Conservation (phyloP, 2,329 filamentous ascomycete genomes). For the Sporothrix protearum region DNA sequence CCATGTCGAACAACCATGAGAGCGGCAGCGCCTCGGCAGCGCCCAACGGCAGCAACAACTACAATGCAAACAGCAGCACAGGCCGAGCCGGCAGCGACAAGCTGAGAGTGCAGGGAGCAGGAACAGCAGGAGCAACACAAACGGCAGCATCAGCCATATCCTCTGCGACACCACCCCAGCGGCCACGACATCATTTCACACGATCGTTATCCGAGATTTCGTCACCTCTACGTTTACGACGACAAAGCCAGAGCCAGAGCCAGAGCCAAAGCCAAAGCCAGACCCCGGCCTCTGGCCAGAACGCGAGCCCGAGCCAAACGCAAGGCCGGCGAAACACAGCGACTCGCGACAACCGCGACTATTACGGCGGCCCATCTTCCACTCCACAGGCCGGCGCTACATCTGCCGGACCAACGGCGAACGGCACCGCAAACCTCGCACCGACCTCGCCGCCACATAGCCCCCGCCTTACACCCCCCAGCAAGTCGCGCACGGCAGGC, state of each 20-base stretch:
- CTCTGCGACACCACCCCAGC: slow-evolving; percentile 33
- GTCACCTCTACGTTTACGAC: slow-evolving; percentile 43
- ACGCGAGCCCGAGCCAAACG: not conserved
- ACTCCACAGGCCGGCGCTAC: not conserved
- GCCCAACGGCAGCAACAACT: not conserved
- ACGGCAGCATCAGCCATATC: slow-evolving; percentile 29
- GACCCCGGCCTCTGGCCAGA: not conserved
- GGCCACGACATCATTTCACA: slow-evolving; percentile 51
- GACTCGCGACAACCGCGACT: not conserved
- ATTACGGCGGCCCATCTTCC: not conserved
- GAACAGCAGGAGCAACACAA: not conserved
- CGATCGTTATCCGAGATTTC: slow-evolving; percentile 55
- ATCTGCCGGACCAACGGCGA: not conserved
- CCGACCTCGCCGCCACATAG: slow-evolving; percentile 7
- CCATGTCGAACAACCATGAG: slow-evolving; percentile 5
- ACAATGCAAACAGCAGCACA: not conserved
- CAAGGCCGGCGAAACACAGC: not conserved
- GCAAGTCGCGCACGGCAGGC: slow-evolving; percentile 3
- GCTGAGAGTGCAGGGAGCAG: not conserved
- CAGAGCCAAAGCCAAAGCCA: slow-evolving; percentile 36
- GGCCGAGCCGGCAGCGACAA: not conserved
- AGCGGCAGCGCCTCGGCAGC: not conserved
- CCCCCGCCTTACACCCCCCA: slow-evolving; percentile 8
- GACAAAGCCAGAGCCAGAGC: slow-evolving; percentile 38
- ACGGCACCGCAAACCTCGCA: not conserved